These are phyloP conservation scores for Aspergillus neoniger DNA, from an alignment of 2,329 filamentous ascomycete genomes.

Conservation along the genomic window DNA sequence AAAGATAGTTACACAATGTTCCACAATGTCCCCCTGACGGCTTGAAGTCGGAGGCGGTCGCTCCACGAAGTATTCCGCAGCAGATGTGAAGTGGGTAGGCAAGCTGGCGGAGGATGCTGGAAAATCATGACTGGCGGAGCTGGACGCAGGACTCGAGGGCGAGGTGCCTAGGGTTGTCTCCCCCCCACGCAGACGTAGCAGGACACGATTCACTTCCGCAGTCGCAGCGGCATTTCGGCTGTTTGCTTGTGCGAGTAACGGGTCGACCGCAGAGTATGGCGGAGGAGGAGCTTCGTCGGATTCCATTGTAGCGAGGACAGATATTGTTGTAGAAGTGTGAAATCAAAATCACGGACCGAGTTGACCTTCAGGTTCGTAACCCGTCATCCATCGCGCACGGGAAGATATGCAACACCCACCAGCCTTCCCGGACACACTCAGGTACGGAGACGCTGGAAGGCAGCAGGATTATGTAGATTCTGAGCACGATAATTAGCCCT, in stretches of 20 bases:
- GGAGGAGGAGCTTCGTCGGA: constrained; percentile 45
- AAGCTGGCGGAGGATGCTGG: constrained; percentile 17
- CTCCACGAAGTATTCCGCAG: constrained; percentile 42
- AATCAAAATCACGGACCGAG: constrained; percentile 1
- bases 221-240: constrained; percentile 21
- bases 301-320: constrained; percentile 30
- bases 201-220: constrained; percentile 15
- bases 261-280: constrained; percentile 46
- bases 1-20: constrained; percentile 45
- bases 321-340: not conserved
- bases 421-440: constrained; percentile 9
- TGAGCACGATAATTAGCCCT: not conserved
- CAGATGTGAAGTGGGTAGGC: constrained; percentile 38
- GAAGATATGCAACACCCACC: constrained; percentile 9
- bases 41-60: constrained; percentile 31
- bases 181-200: constrained; percentile 24
- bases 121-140: constrained; percentile 13
- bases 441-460: constrained; percentile 27
- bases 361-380: constrained; percentile 9
- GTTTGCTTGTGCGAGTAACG: constrained; percentile 30
- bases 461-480: constrained; percentile 33
- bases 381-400: constrained; percentile 20
- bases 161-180: constrained; percentile 21
- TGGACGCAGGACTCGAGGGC: constrained; percentile 20
- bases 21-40: constrained; percentile 28